phyloP scores from a whole-genome alignment of 805 yeast species.

The Candida coquimbonensis region DNA sequence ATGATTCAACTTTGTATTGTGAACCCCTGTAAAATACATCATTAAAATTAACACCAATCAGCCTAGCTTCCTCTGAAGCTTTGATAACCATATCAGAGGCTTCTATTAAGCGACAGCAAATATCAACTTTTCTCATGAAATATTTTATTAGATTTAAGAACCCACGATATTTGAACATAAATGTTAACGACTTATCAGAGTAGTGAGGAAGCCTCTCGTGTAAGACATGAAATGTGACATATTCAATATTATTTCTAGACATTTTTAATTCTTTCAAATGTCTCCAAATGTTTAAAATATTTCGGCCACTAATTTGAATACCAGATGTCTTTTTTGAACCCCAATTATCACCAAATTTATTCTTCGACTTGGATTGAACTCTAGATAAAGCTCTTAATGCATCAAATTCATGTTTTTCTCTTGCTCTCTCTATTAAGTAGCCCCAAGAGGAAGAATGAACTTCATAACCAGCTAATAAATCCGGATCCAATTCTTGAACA shows the following conservation, averaged over 20 bases:
- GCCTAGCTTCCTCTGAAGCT: conserved; percentile 75
- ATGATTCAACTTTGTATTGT: conserved; percentile 88
- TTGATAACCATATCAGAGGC: conserved; percentile 60
- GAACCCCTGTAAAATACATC: conserved; percentile 89
- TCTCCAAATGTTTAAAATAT: conserved; percentile 82
- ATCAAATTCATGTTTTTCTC: conserved; percentile 39
- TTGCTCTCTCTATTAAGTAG: conserved; percentile 62
- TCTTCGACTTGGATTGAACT: conserved; percentile 39
- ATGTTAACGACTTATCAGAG: conserved; percentile 39
- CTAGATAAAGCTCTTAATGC: conserved; percentile 57
- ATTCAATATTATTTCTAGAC: conserved; percentile 68
- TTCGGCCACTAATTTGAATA: conserved; percentile 69
- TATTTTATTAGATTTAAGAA: conserved; percentile 37
- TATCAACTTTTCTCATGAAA: conserved; percentile 36
- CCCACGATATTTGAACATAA: conserved; percentile 31
- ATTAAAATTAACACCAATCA: conserved; percentile 84
- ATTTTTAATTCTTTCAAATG: conserved; percentile 58
- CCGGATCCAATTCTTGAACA: conserved; percentile 72
- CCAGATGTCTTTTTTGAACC: conserved; percentile 75
- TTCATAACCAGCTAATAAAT: conserved; percentile 81
- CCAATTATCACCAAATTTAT: conserved; percentile 64
- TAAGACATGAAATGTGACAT: conserved; percentile 59
- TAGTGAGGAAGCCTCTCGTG: conserved; percentile 65
- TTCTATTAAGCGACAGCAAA: conserved; percentile 33
- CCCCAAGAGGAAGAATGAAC: conserved; percentile 86